Conservation (phyloP, 2,329 filamentous ascomycete species). For the Scopulariopsis brevicaulis region DNA sequence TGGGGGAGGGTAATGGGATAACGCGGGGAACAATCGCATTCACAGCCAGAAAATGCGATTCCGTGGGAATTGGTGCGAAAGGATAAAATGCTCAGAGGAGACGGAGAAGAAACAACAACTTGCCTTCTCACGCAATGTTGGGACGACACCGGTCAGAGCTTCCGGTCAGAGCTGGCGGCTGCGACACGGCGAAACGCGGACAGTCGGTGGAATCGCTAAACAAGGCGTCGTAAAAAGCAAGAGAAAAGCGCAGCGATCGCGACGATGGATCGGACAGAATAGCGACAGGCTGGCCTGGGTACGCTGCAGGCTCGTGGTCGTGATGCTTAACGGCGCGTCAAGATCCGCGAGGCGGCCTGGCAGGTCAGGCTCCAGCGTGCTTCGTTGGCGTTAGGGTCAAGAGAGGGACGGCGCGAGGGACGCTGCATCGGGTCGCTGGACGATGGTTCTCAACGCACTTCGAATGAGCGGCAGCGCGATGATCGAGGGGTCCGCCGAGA, state of each 20-base stretch:
- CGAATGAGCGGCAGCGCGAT: conserved; percentile 1
- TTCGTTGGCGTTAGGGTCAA: background rate
- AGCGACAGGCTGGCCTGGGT: background rate
- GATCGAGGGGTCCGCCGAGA: conserved; percentile 2
- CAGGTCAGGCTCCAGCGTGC: conserved; percentile 2
- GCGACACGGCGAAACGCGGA: background rate
- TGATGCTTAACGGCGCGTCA: background rate
- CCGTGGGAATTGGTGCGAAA: background rate
- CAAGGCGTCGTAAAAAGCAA: background rate
- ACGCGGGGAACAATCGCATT: background rate
- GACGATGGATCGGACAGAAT: background rate
- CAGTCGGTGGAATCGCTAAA: background rate
- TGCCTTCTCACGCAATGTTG: background rate
- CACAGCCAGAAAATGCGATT: background rate
- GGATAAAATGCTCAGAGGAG: background rate
- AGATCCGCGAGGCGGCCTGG: background rate
- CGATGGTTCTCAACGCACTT: background rate
- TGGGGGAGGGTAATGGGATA: background rate
- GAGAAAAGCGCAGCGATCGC: background rate
- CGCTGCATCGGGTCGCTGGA: background rate
- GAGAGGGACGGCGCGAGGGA: background rate
- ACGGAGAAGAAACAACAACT: background rate
- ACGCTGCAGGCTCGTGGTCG: background rate
- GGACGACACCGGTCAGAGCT: background rate
- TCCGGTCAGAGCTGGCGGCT: background rate